Base-by-base conservation (phyloP, 106 monocot genomes). In the Dendrobium officinale region DNA sequence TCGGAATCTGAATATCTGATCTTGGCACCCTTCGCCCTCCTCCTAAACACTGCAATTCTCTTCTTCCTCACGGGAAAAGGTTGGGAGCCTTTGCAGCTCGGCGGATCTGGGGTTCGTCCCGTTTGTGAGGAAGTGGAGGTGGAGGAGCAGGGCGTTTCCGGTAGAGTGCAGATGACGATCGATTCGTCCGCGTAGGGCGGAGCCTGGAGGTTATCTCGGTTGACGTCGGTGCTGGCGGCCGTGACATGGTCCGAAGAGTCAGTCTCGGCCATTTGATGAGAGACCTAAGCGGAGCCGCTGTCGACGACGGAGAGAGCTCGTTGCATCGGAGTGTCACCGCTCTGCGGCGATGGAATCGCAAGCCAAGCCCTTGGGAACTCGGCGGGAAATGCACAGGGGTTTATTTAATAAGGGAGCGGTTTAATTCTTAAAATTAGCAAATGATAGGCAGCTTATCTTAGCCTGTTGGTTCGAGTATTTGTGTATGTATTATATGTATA, bases 161-260 rank as follows among this genome's bases (percentile, higher is more conserved):
- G 77, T 29, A 77, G 51, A 22, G 77, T 29, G 49, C 54, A 77
- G 54, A 77, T 77, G 29, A 77, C 54, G 29, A 77, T 77, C 24
- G 51, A 55, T 9, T 48, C 77, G 77, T 77, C 77, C 17, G 77
- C 77, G 13, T 48, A 55, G 51, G 29, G 48, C 48, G 13, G 29
- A 4, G 4, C 6, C 1, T 8, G 44, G 48, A 3, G 26, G 45
- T 22, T 17, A 2, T 27, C 26, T n/a, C 9, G 7, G 11, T 43
- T 9, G 20, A 4, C 18, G 54, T 8, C 16, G 49, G 26, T 1
- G 77, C 4, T 4, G 54, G 77, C 22, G 54, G 4, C 48, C 29
- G 77, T 27, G 56, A 42, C 16, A 0, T 43, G 16, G 17, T 74
- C 42, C 0, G 18, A 9, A 29, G 73, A 73, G 42, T 37, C 37